A percentile compares a stretch with the other conserved stretches of the same genome.
These are phyloP conservation scores for Chaetomium sp. DNA, from an alignment of 2,329 filamentous ascomycete species.

Conservation along the genomic window DNA sequence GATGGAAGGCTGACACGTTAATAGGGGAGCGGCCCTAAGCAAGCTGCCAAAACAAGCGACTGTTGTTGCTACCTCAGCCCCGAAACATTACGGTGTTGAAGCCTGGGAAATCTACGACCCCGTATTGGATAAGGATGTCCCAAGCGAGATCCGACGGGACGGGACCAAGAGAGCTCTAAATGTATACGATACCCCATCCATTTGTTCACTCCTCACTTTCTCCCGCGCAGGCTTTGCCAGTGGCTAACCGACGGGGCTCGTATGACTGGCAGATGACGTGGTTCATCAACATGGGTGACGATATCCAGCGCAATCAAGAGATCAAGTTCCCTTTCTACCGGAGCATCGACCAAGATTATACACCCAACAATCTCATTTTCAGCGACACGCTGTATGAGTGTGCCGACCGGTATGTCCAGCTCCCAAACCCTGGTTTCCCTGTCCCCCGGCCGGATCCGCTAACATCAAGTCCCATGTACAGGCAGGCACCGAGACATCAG, in stretches of 20 bases:
- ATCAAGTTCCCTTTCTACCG: not conserved
- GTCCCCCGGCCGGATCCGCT: not conserved
- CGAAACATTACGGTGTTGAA: not conserved
- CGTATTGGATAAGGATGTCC: not conserved
- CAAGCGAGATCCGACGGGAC: not conserved
- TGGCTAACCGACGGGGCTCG: not conserved
- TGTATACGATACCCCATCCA: not conserved
- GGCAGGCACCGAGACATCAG: not conserved
- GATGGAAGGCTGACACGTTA: not conserved
- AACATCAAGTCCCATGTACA: not conserved
- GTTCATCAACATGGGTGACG: slow-evolving; percentile 1
- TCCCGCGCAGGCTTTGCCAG: not conserved
- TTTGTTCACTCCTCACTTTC: too few species aligned
- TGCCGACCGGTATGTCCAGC: not conserved
- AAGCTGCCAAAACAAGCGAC: not conserved
- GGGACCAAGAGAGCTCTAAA: not conserved
- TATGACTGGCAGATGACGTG: not conserved
- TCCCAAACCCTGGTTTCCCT: not conserved
- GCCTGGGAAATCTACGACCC: not conserved
- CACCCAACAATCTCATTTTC: not conserved
- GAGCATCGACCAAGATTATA: not conserved
- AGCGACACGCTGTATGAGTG: not conserved
- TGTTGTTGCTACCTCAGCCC: not conserved
- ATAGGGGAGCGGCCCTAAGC: not conserved
- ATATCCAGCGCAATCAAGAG: not conserved